Evolutionary conservation across 768 basidiomycete species (phyloP).

Genomic region (Crassisporium funariophilum): DNA sequence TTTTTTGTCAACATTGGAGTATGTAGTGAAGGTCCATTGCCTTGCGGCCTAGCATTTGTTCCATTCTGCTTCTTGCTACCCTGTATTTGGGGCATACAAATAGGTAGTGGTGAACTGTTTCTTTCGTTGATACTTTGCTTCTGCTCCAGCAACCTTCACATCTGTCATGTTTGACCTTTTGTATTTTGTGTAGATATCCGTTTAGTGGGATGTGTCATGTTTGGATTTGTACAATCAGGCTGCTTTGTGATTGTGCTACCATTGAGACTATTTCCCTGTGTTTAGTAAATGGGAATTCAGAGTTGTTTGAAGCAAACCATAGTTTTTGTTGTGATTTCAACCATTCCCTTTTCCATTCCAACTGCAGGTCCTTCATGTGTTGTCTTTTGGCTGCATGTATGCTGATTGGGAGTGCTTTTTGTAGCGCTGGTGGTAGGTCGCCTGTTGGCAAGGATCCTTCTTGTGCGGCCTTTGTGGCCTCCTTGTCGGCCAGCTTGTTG

Average conservation of each 20-base stretch:
- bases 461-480: background rate
- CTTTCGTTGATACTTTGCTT: background rate
- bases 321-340: background rate
- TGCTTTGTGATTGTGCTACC: background rate
- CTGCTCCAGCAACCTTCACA: conserved; percentile 1
- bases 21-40: too few species aligned
- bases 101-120: background rate
- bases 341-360: background rate
- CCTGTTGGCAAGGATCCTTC: background rate
- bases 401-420: background rate
- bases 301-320: too few species aligned
- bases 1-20: too few species aligned
- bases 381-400: background rate
- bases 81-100: conserved; percentile 4
- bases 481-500: background rate
- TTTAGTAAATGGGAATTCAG: background rate
- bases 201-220: conserved; percentile 5
- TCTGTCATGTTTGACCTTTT: background rate
- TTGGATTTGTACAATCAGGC: conserved; percentile 5
- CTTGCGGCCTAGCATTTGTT: too few species aligned
- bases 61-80: too few species aligned
- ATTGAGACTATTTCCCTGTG: background rate
- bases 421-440: background rate
- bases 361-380: background rate
- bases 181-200: background rate